Conservation (phyloP, 805 yeast genomes). For the Pichia nakasei region DNA sequence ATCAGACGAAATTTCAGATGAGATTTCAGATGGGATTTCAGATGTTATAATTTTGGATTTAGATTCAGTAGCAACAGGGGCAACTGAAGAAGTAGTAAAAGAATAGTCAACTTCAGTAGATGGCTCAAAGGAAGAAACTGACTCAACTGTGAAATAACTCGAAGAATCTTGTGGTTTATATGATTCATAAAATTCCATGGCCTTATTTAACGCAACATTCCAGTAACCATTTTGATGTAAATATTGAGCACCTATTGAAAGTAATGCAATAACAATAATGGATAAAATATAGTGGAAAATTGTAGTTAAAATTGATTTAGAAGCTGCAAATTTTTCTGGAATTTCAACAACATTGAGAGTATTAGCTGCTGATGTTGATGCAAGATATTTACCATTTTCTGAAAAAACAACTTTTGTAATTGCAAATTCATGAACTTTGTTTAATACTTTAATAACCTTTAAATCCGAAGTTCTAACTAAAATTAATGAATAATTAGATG, state of each 20-base stretch:
- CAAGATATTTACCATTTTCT: slow-evolving; percentile 56
- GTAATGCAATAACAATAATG: slow-evolving; percentile 16
- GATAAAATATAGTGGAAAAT: slow-evolving; percentile 21
- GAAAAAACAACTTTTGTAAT: slow-evolving; percentile 67
- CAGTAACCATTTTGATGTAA: slow-evolving; percentile 24
- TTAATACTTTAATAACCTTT: slow-evolving; percentile 38
- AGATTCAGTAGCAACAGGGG: no score
- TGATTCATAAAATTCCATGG: slow-evolving; percentile 16
- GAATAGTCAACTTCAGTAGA: background rate
- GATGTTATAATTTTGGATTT: slow-evolving; percentile 3
- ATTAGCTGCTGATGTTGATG: slow-evolving; percentile 71
- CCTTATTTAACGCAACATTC: slow-evolving; percentile 15
- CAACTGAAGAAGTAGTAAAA: background rate
- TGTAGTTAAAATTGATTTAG: slow-evolving; percentile 28
- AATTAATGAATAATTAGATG: slow-evolving; percentile 58
- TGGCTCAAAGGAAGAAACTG: slow-evolving; percentile 11
- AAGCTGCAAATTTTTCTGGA: slow-evolving; percentile 40
- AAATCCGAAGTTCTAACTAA: slow-evolving; percentile 47
- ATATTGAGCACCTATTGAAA: slow-evolving; percentile 22
- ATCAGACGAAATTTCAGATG: background rate
- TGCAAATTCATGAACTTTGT: slow-evolving; percentile 67
- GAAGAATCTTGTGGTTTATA: slow-evolving; percentile 25
- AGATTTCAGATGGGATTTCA: no score
- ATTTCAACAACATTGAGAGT: slow-evolving; percentile 54
- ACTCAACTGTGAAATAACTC: slow-evolving; percentile 27